Base-by-base conservation (phyloP, 2,329 filamentous ascomycete species). In the Whalleya microplaca region DNA sequence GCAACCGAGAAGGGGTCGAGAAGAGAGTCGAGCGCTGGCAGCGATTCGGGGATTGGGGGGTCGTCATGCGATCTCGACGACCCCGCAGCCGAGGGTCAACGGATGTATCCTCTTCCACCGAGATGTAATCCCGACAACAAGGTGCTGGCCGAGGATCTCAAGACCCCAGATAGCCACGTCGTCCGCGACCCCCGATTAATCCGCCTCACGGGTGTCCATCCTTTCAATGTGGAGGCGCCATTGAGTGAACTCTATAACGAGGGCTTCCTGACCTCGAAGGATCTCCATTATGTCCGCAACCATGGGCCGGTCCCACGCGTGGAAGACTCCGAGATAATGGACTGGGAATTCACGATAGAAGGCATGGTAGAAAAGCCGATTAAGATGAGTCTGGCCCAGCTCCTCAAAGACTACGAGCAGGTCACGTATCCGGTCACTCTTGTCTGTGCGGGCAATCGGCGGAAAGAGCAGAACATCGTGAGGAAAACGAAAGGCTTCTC, bases 401-500 rank as follows among this genome's bases (percentile, higher is more conserved):
- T 97, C 0, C 77, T 96, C 29, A 76, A 81, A 37, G 82, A 90
- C 8, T 96, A 89, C 66, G 86, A 93, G 52, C 91, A 96, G 70
- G 83, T 91, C 21, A 96, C 92, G 2, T 90, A 90, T 55, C 93
- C 93, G 0, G 82, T 97, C 57, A 96, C 93, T 0, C 82, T 97
- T 1, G 92, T 96, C 20, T 97, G 93, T 72, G 93, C 93, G 3
- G 93, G 93, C 1, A 97, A 97, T 72, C 83, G 93, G 56, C 84
- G 93, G 29, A 96, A 96, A 75, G 93, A 97, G 74, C 93, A 96
- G 70, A 97, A 97, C 65, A 81, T 91, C 49, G 90, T 96, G 2
- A 83, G 91, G 16, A 96, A 96, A 72, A 91, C 90, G 1, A 96
- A 96, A 67, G 93, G 93, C 0, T 97, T 97, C 75, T 96, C 92